Percentiles rank a stretch among this genome's conserved stretches.
Evolutionary conservation across 257 asterid species (phyloP).

Genomic region (Verbena officinalis): DNA sequence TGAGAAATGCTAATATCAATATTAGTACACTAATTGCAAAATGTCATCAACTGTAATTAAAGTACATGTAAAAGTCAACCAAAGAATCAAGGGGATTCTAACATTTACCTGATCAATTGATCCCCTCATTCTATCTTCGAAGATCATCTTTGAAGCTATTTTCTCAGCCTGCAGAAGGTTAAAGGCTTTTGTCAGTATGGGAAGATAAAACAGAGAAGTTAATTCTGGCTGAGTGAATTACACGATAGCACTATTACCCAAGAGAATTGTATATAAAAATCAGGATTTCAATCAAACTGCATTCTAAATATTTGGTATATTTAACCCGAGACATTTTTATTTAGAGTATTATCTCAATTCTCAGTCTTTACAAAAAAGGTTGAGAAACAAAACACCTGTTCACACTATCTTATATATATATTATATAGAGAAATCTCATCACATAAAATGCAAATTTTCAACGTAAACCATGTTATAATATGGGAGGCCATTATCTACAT

Average conservation of each 20-base stretch:
- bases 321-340: no score
- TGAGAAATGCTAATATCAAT: constrained; percentile 2
- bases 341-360: no score
- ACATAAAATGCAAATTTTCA: not conserved
- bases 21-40: not conserved
- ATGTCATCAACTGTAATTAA: constrained; percentile 2
- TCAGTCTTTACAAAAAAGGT: no score
- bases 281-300: not conserved
- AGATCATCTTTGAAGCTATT: constrained; percentile 96
- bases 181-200: constrained; percentile 13
- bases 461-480: not conserved
- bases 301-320: no score
- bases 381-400: no score
- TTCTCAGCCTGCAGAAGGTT: constrained; percentile 80
- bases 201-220: not conserved
- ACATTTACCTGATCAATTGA: constrained; percentile 90
- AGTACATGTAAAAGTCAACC: constrained; percentile 9
- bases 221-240: not conserved
- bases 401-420: no score
- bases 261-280: not conserved
- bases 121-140: constrained; percentile 97
- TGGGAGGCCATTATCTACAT: constrained; percentile 8
- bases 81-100: not conserved
- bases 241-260: not conserved
- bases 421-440: no score